Conservation (phyloP, 164 flowering plant genomes). For the Cinnamomum micranthum region DNA sequence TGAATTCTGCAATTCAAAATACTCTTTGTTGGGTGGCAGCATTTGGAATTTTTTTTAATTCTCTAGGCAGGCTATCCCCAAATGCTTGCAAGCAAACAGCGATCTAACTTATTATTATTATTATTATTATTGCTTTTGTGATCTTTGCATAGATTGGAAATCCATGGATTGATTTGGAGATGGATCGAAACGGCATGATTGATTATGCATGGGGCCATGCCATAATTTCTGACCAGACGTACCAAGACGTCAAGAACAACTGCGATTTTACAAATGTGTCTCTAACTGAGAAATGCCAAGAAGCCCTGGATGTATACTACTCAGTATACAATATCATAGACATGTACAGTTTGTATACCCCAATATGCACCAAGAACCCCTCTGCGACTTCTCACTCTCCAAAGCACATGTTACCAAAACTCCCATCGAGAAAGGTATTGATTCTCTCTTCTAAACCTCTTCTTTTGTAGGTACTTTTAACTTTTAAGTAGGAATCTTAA, state of each 20-base stretch:
- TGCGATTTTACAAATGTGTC: slow-evolving; percentile 48
- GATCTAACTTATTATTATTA: background rate
- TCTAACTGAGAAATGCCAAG: slow-evolving; percentile 21
- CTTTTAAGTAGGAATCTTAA: no score
- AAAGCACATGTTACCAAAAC: slow-evolving; percentile 28
- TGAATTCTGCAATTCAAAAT: no score
- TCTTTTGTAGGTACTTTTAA: no score
- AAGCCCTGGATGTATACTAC: slow-evolving; percentile 34
- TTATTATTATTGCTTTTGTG: no score
- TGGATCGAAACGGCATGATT: slow-evolving; percentile 61
- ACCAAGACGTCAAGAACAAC: slow-evolving; percentile 25
- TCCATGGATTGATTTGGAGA: slow-evolving; percentile 57
- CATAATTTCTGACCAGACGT: slow-evolving; percentile 54
- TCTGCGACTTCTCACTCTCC: slow-evolving; percentile 11
- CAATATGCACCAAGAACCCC: slow-evolving; percentile 32
- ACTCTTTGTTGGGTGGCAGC: no score
- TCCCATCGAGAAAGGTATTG: slow-evolving; percentile 25
- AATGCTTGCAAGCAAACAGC: no score
- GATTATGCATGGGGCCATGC: slow-evolving; percentile 89
- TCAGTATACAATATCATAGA: slow-evolving; percentile 56
- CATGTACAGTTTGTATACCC: slow-evolving; percentile 76
- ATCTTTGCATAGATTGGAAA: slow-evolving; percentile 55
- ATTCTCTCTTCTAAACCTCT: no score
- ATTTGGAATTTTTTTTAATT: no score
- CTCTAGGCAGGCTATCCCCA: no score